Percentiles rank a stretch among this genome's conserved stretches.
These are phyloP conservation scores for Sicyos baderoa DNA, from an alignment of 306 rosid species.

Conservation along the genomic window DNA sequence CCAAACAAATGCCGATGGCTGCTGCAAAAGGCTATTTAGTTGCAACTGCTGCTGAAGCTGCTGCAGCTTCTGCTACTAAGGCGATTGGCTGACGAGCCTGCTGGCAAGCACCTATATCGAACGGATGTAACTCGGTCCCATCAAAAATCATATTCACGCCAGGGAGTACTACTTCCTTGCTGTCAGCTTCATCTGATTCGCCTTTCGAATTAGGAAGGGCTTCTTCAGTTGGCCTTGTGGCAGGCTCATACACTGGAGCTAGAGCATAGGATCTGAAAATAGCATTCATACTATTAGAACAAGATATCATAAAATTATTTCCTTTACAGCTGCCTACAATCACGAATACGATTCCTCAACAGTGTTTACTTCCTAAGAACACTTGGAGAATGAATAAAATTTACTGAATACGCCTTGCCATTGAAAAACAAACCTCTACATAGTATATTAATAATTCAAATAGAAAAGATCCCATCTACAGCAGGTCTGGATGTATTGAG, in stretches of 20 bases:
- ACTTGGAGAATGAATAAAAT: neutral
- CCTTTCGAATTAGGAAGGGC: constrained; percentile 37
- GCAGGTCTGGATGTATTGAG: neutral
- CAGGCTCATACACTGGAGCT: constrained; percentile 46
- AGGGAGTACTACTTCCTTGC: constrained; percentile 75
- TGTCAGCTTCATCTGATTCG: constrained; percentile 69
- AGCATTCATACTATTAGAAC: constrained; percentile 17
- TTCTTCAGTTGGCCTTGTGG: constrained; percentile 52
- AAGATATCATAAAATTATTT: neutral
- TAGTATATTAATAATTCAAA: neutral
- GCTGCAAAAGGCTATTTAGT: constrained; percentile 40
- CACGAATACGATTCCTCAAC: neutral
- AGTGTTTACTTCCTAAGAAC: neutral
- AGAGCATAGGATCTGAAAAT: constrained; percentile 70
- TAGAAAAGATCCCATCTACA: neutral
- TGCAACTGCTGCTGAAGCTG: constrained; percentile 43
- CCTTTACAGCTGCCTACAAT: neutral
- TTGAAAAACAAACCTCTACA: no score
- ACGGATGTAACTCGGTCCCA: constrained; percentile 78
- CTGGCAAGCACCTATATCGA: constrained; percentile 87
- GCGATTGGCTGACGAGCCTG: constrained; percentile 88
- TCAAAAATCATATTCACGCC: constrained; percentile 86
- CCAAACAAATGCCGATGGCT: constrained; percentile 23
- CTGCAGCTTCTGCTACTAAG: constrained; percentile 77
- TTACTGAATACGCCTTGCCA: no score